Evolutionary conservation across 192 early-diverging fungal genomes (phyloP), one percentile per base, ranked within the genome.

Genomic region (Backusella macrospora): DNA sequence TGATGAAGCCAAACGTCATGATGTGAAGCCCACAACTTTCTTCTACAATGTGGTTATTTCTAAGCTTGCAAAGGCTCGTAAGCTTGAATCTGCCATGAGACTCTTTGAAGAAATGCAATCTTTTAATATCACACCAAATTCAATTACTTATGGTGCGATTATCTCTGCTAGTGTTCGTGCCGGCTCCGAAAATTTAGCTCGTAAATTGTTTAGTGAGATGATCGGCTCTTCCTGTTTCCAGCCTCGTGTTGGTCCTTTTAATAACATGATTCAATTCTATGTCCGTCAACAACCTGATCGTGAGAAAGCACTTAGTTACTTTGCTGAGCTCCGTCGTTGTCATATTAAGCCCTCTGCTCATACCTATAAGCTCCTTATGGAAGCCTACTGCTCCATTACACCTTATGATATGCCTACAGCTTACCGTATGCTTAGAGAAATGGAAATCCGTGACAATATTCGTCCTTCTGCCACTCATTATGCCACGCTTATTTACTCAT

Each of bases 251-350:
- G 86, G 81, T 23, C 84, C 84, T 0, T 86, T 83, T 48, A 89
- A 89, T 73, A 74, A 83, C 52, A 87, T 89, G 86, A 89, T 89
- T 23, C 87, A 89, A 71, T 89, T 87, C 62, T 87, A 89, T 69
- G 83, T 84, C 2, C 85, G 86, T 10, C 84, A 89, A 47, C 77
- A 84, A 52, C 82, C 73, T 26, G 76, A 86, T 63, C 85, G 87
- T 21, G 69, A 78, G 16, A 79, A 76, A 0, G 86, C 80, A 9
- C 69, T 89, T 21, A 68, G 81, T 8, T 89, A 84, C 73, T 89
- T 83, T 71, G 75, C 77, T 0, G 75, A 83, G 45, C 79, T 84
- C 72, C 65, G 75, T 21, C 62, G 67, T 12, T 77, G 78, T 29
- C 76, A 80, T 38, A 72, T 86, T 16, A 72, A 76, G 26, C 86